Base-by-base conservation (phyloP, 2,329 filamentous ascomycete genomes). In the Anthostomella pinea region DNA sequence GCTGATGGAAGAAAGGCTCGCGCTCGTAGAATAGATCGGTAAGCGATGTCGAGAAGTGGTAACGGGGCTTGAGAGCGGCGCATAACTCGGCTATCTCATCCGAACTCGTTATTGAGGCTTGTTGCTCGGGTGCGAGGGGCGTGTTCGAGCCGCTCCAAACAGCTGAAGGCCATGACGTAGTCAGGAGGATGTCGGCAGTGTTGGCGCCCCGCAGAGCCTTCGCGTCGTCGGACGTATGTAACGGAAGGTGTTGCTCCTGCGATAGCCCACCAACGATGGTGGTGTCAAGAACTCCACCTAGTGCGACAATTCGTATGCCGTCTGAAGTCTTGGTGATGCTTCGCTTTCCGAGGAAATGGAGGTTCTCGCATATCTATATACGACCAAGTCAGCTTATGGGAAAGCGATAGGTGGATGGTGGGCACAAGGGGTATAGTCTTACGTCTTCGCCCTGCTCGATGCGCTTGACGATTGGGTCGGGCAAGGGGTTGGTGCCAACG, bases 251-350 rank as follows among this genome's bases (percentile, higher is more conserved):
- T 46, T 84, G 82, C 48, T 87, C 83, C 45, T 81, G 78, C 7
- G 82, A 85, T 36, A 79, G 71, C 3, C 79, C 81, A 3, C 69
- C 75, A 21, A 79, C 67, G 10, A 81, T 69, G 31, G 75, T 73
- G 9, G 76, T 57, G 51, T 87, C 80, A 2, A 88, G 66, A 21
- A 73, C 69, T 0, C 93, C 93, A 17, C 91, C 91, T 0, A 98
- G 72, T 1, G 86, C 73, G n/a, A 91, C 87, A 44, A 98, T 89
- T 33, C 85, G 81, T 29, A 97, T 72, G 1, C 90, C 91, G 48
- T 96, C 90, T 0, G 86, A 84, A 0, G 91, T 97, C 60, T 93
- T 97, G 34, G 88, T 84, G 10, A 84, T 82, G 43, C 86, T 87
- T 53, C 88, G 83, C 63, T 93, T 94, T 39, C 87, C 90, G 1